A percentile compares a stretch with the other conserved stretches of the same genome.
phyloP scores from a whole-genome alignment of 805 yeast species.

The Candida loeiensis region DNA sequence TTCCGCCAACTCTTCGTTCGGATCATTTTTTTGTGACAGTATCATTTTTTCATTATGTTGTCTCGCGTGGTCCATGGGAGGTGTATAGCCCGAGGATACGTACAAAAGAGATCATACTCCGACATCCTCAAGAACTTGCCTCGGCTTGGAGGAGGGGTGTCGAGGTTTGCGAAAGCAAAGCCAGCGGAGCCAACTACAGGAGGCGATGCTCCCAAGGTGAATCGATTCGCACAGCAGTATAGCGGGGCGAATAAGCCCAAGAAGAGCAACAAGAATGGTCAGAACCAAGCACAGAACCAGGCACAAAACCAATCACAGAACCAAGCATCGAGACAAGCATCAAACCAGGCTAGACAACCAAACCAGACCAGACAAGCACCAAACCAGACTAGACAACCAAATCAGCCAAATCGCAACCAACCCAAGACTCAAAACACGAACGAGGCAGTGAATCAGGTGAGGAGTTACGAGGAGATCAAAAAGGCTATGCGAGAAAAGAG shows the following conservation, averaged over 20 bases:
- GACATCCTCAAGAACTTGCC: slow-evolving; percentile 27
- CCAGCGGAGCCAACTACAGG: slow-evolving; percentile 1
- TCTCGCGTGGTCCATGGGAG: background rate
- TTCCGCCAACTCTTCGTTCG: too few species aligned
- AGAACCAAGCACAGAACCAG: slow-evolving; percentile 2
- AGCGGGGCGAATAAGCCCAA: slow-evolving; percentile 6
- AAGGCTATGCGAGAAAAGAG: slow-evolving; percentile 17
- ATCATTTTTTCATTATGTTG: background rate
- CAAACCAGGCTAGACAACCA: background rate
- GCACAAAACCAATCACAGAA: too few species aligned
- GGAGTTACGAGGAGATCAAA: slow-evolving; percentile 17
- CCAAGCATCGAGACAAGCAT: too few species aligned
- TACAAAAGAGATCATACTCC: slow-evolving; percentile 10
- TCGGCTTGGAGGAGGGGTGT: slow-evolving; percentile 20
- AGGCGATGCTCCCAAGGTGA: slow-evolving; percentile 19
- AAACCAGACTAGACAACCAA: slow-evolving; percentile 1
- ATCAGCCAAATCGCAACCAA: background rate
- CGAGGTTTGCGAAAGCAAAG: slow-evolving; percentile 14
- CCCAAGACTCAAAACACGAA: slow-evolving; percentile 4
- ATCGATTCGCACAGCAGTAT: slow-evolving; percentile 34
- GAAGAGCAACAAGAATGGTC: slow-evolving; percentile 13
- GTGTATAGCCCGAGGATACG: background rate
- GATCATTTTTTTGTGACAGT: too few species aligned
- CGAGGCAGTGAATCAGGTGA: slow-evolving; percentile 6
- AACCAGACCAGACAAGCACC: slow-evolving; percentile 2